Base-by-base conservation (phyloP, 73 alveolate genomes). In the Effrenium voratum region DNA sequence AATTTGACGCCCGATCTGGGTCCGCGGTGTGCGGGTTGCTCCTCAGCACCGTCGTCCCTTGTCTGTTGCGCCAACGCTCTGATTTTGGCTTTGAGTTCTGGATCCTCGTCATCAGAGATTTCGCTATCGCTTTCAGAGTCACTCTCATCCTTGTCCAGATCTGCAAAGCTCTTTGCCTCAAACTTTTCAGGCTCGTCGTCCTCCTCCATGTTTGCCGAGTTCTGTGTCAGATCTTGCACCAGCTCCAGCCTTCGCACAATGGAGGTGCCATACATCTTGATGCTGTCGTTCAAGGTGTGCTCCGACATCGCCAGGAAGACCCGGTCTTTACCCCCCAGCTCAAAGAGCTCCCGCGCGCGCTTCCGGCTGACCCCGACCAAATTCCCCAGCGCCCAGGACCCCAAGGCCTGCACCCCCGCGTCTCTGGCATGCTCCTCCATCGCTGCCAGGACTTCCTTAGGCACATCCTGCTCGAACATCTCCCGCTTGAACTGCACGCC, bases 261-360 rank as follows among this genome's bases (percentile, higher is more conserved):
- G 2, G 84, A 45, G 12, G 85, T 50, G 3, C 95, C 95, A 87
- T 63, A 87, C 52, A 87, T 10, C 60, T 49, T 46, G 70, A 87
- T 87, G 85, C 63, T 60, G 52, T 60, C 84, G 68, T 87, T 87
- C 85, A 87, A 38, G 24, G 95, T 50, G 43, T 60, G 80, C 68
- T 87, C 95, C 5, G 85, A 41, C 95, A 87, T 87, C 30, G 95
- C 95, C 49, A 44, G 59, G 36, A 87, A 87, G 52, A 87, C 49
- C 16, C 95, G 95, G 57, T 87, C 95, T 36, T 87, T 87, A 6
- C 95, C 95, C 5, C 95, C 95, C 57, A 87, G 76, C 84, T 87
- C 95, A 30, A 43, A 87, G 55, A 87, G 95, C 49, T 87, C 84
- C 46, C 95, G 83, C 28, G 95, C 95, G 12, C 95, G 83, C 47